Base-by-base conservation (phyloP, 1,284 basidiomycete species). In the Pascua guehoae region DNA sequence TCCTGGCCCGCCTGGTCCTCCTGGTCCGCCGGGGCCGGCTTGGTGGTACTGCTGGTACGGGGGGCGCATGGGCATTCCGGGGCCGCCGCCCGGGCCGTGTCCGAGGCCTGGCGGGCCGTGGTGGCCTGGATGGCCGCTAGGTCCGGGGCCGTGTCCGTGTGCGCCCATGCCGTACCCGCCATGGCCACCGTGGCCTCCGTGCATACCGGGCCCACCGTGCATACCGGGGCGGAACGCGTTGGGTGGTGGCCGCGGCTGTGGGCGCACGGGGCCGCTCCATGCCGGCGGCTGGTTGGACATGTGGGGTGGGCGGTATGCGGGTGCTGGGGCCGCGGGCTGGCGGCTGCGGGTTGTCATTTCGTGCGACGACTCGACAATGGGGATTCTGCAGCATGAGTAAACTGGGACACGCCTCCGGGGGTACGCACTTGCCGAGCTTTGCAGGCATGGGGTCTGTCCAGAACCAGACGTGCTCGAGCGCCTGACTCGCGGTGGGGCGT, bases 361-460 rank as follows among this genome's bases (percentile, higher is more conserved):
- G 55, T 74, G 72, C 8, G 69, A 71, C 2, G 68, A 68, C 16
- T 69, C 67, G 41, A 73, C 66, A 2, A 49, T 47, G 15, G 58
- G 63, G 10, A 65, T 58, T 12, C 50, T 55, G 42, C 3, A 7
- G 9, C 37, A 36, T 47, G 45, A 50, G 42, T 2, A 46, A 2
- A 50, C 9, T 32, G n/a, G n/a, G n/a, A n/a, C n/a, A n/a, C n/a
- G 15, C 16, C 49, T 14, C 51, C n/a, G 54, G n/a, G 39, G n/a
- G 80, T 85, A 63, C 63, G 91, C 90, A 32, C 24, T 83, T 83
- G 72, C 86, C 87, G 0, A 88, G 86, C 76, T 88, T 87, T n/a
- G 88, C 89, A 14, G 90, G 87, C 37, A 89, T 67, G 0, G 91
- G 90, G 62, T 89, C 86, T 0, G 85, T 87, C 88, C 89, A 94